phyloP scores from a whole-genome alignment of 148 eudicot genomes.

The Diospyros kaki region DNA sequence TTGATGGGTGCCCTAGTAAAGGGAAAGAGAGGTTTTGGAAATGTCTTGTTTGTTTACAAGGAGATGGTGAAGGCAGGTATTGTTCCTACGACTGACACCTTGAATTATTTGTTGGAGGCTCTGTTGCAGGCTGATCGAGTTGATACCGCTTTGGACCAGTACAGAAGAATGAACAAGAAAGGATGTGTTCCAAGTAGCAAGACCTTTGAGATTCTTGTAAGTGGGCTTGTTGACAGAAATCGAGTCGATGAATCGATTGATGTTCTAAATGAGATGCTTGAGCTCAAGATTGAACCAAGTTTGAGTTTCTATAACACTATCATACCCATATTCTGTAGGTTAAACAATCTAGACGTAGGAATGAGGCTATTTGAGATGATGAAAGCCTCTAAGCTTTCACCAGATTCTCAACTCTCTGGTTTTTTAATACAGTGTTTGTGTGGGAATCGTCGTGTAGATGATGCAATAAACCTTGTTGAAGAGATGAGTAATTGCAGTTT shows the following conservation, averaged over 20 bases:
- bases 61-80: slow-evolving; percentile 66
- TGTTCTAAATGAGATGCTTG: slow-evolving; percentile 48
- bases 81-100: slow-evolving; percentile 46
- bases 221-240: slow-evolving; percentile 34
- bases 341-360: slow-evolving; percentile 32
- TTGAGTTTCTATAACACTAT: slow-evolving; percentile 36
- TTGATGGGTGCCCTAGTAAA: slow-evolving; percentile 52
- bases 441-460: slow-evolving; percentile 25
- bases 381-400: slow-evolving; percentile 40
- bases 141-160: slow-evolving; percentile 56
- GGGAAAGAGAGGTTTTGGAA: slow-evolving; percentile 41
- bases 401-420: slow-evolving; percentile 35
- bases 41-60: slow-evolving; percentile 58
- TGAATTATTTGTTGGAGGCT: slow-evolving; percentile 57
- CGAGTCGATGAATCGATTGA: slow-evolving; percentile 43
- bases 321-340: slow-evolving; percentile 39
- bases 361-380: slow-evolving; percentile 43
- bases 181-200: slow-evolving; percentile 55
- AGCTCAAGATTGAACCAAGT: slow-evolving; percentile 36
- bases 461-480: slow-evolving; percentile 42
- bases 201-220: slow-evolving; percentile 59
- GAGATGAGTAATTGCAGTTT: slow-evolving; percentile 44
- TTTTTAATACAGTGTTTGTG: slow-evolving; percentile 42
- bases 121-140: slow-evolving; percentile 46
- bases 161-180: slow-evolving; percentile 55